Conservation (phyloP, 2,329 filamentous ascomycete genomes). For the Diaporthe vaccinii region DNA sequence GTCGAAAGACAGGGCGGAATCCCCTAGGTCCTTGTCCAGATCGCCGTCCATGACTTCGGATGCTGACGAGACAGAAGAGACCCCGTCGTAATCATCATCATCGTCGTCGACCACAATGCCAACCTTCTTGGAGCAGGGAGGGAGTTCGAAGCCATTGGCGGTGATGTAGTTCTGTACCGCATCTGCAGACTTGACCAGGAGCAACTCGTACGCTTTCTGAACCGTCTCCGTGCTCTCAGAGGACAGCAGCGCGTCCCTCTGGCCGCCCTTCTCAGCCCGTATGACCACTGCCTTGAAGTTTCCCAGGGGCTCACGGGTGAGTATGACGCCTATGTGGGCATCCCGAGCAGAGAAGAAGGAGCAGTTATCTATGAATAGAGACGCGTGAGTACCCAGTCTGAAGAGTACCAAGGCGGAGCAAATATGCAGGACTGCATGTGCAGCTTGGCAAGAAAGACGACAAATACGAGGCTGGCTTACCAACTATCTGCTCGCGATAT, state of each 20-base stretch:
- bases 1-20: conserved; percentile 36
- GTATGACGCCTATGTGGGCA: conserved; percentile 44
- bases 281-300: conserved; percentile 47
- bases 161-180: conserved; percentile 51
- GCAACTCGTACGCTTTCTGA: conserved; percentile 51
- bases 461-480: conserved; percentile 20
- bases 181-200: conserved; percentile 56
- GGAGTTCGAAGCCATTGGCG: conserved; percentile 51
- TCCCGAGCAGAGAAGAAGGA: conserved; percentile 45
- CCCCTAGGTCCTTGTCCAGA: conserved; percentile 18
- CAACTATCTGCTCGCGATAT: conserved; percentile 36
- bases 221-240: conserved; percentile 49
- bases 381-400: not conserved
- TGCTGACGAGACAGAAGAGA: conserved; percentile 26
- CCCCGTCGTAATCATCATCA: conserved; percentile 38
- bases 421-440: conserved; percentile 8
- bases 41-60: conserved; percentile 30
- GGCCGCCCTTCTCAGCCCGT: conserved; percentile 44
- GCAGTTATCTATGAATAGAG: conserved; percentile 47
- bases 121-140: conserved; percentile 37
- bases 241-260: conserved; percentile 47
- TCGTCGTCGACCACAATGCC: conserved; percentile 27
- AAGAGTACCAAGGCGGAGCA: not conserved
- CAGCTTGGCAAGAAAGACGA: not conserved
- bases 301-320: conserved; percentile 46